phyloP scores from a whole-genome alignment of 768 basidiomycete species.

The Sarcodon aspratus region DNA sequence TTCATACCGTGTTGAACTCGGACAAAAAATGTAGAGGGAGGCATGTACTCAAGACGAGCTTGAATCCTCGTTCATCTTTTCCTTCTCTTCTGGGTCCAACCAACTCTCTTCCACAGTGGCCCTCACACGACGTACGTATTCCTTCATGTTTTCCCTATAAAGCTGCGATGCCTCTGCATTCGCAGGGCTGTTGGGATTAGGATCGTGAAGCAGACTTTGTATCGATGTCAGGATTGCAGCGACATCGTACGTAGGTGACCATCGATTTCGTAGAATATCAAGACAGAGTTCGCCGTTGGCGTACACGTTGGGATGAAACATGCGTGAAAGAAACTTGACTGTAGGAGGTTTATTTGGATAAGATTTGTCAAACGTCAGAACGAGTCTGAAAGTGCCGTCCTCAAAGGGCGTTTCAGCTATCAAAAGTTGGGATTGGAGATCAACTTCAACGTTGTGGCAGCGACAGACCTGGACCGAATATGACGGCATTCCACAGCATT shows the following conservation, averaged over 20 bases:
- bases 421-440: neutral
- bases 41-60: conserved; percentile 19
- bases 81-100: conserved; percentile 68
- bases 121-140: conserved; percentile 90
- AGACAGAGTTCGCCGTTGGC: conserved; percentile 97
- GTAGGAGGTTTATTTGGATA: conserved; percentile 98
- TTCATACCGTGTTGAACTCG: conserved; percentile 49
- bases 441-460: neutral
- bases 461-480: conserved; percentile 88
- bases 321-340: conserved; percentile 92
- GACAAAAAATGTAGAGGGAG: conserved; percentile 41
- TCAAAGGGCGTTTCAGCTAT: conserved; percentile 97
- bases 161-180: conserved; percentile 97
- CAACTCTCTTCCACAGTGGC: conserved; percentile 92
- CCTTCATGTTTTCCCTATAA: conserved; percentile 97
- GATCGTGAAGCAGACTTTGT: conserved; percentile 92
- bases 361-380: conserved; percentile 91
- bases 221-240: conserved; percentile 96
- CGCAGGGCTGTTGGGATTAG: conserved; percentile 96
- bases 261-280: conserved; percentile 96
- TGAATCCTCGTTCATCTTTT: conserved; percentile 37
- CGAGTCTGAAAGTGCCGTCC: conserved; percentile 96
- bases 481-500: conserved; percentile 99
- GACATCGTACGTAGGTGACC: conserved; percentile 98
- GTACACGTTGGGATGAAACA: conserved; percentile 99